phyloP scores from a whole-genome alignment of 306 rosid genomes.

The Morella rubra region DNA sequence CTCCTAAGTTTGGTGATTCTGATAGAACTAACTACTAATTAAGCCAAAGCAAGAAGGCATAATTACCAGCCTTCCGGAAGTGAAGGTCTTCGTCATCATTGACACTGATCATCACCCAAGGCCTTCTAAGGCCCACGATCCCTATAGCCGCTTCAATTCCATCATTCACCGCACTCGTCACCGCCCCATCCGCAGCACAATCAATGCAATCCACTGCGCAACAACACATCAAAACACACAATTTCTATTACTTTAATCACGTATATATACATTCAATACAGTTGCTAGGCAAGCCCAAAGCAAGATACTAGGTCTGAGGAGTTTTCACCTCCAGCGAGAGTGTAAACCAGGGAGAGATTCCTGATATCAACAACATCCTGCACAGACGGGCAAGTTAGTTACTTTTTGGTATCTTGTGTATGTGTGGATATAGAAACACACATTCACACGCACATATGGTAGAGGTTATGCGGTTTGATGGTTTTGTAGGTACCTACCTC shows the following conservation, averaged over 20 bases:
- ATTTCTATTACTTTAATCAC: conserved; percentile 9
- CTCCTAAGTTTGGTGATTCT: background rate
- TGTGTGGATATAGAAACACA: too few relatives aligned
- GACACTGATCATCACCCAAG: conserved; percentile 93
- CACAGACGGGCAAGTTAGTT: background rate
- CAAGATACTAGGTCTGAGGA: background rate
- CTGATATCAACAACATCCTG: conserved; percentile 90
- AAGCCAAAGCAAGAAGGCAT: conserved; percentile 3
- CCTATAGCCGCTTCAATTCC: conserved; percentile 77
- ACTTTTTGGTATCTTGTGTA: background rate
- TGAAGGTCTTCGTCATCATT: conserved; percentile 93
- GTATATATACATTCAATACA: background rate
- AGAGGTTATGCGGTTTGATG: background rate
- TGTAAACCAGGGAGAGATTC: conserved; percentile 83
- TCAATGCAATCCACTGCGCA: conserved; percentile 93
- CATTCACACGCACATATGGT: background rate
- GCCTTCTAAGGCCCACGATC: conserved; percentile 47
- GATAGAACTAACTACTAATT: background rate
- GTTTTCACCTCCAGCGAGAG: conserved; percentile 88
- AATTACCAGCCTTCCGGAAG: conserved; percentile 83
- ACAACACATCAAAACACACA: conserved; percentile 15
- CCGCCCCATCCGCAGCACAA: conserved; percentile 91
- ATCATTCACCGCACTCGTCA: conserved; percentile 83
- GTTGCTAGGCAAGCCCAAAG: background rate
- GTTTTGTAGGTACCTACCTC: conserved; percentile 59